Evolutionary conservation across 2,329 filamentous ascomycete species (phyloP).

Genomic region (Mycocentrospora acerina): DNA sequence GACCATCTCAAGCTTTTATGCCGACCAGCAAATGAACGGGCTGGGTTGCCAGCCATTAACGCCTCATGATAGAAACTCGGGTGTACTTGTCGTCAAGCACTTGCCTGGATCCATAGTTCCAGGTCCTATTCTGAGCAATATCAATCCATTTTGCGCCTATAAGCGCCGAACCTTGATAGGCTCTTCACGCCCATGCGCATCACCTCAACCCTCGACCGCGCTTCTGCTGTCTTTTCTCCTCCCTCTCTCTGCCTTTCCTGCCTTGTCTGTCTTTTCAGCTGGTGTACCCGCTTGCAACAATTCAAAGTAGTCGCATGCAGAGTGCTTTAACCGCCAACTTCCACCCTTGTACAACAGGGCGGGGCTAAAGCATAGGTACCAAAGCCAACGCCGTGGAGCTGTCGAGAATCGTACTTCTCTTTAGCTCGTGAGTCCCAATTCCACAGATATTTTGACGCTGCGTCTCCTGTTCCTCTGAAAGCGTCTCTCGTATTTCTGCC

Average conservation of each 20-base stretch:
- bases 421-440: conserved; percentile 44
- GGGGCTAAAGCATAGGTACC: conserved; percentile 43
- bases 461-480: conserved; percentile 25
- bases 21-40: conserved; percentile 30
- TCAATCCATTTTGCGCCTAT: conserved; percentile 34
- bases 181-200: conserved; percentile 31
- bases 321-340: conserved; percentile 33
- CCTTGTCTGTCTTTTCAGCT: conserved; percentile 38
- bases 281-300: conserved; percentile 29
- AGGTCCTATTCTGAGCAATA: conserved; percentile 42
- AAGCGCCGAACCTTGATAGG: conserved; percentile 44
- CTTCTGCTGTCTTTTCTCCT: conserved; percentile 32
- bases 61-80: conserved; percentile 28
- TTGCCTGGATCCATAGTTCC: conserved; percentile 22
- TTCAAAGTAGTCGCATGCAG: conserved; percentile 48
- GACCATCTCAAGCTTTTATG: conserved; percentile 28
- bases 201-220: conserved; percentile 30
- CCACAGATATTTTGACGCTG: conserved; percentile 31
- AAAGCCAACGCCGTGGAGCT: conserved; percentile 41
- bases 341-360: conserved; percentile 39
- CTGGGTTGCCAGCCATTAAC: conserved; percentile 35
- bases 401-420: conserved; percentile 33
- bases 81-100: conserved; percentile 25
- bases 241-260: conserved; percentile 26
- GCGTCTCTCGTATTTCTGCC: conserved; percentile 30